Conservation (phyloP, 2,329 filamentous ascomycete species). For the Curvularia sp. region DNA sequence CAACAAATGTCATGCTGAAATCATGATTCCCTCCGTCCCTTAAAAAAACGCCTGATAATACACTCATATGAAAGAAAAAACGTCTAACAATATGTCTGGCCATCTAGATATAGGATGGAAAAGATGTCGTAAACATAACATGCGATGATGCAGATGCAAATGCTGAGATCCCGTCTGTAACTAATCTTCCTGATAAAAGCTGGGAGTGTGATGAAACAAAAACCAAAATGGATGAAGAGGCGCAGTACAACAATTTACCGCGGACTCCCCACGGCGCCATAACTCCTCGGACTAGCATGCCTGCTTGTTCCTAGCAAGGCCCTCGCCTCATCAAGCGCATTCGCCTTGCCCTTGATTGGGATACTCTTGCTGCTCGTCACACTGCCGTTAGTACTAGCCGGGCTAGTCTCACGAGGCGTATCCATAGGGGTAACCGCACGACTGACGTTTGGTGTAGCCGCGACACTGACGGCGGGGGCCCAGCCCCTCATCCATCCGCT, state of each 20-base stretch:
- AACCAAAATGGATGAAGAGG: too few species aligned
- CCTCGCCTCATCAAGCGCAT: slow-evolving; percentile 47
- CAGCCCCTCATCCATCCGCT: slow-evolving; percentile 72
- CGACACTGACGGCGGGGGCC: slow-evolving; percentile 61
- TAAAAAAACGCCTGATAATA: background rate
- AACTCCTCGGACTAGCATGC: slow-evolving; percentile 46
- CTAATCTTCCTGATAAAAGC: too few species aligned
- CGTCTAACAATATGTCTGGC: background rate
- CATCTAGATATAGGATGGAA: background rate
- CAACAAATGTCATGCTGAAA: too few species aligned
- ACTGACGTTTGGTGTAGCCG: slow-evolving; percentile 43
- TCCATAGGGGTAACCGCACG: slow-evolving; percentile 38
- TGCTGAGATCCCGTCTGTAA: too few species aligned
- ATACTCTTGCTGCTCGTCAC: slow-evolving; percentile 30
- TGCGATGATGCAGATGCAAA: background rate
- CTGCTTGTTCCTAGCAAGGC: slow-evolving; percentile 44
- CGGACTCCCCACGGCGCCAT: slow-evolving; percentile 34
- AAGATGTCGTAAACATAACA: background rate
- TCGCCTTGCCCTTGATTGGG: slow-evolving; percentile 28
- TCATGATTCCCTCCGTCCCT: too few species aligned
- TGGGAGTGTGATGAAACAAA: too few species aligned
- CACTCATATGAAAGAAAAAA: background rate
- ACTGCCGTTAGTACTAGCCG: slow-evolving; percentile 10
- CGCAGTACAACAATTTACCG: slow-evolving; percentile 4
- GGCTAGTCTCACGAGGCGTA: slow-evolving; percentile 28